A percentile compares a stretch with the other conserved stretches of the same genome.
phyloP scores from a whole-genome alignment of 805 yeast species.

The Ogataea pini region DNA sequence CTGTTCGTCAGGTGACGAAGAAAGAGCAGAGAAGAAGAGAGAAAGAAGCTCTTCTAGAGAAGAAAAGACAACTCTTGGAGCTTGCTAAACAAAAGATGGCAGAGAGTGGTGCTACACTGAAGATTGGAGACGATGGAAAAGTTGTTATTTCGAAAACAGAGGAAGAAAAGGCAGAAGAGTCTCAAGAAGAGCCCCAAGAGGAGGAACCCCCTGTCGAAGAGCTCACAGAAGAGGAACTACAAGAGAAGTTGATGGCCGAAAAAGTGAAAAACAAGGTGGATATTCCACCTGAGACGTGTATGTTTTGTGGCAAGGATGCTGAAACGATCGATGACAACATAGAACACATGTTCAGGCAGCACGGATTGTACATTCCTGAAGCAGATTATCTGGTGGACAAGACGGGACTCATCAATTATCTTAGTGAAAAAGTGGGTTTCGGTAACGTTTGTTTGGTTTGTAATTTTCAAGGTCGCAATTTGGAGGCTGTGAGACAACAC shows the following conservation, averaged over 20 bases:
- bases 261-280: conserved; percentile 48
- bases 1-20: conserved; percentile 40
- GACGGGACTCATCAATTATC: conserved; percentile 69
- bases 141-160: conserved; percentile 22
- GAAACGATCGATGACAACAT: conserved; percentile 45
- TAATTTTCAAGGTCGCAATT: conserved; percentile 74
- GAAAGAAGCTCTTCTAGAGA: conserved; percentile 49
- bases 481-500: conserved; percentile 89
- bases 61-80: conserved; percentile 49
- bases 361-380: conserved; percentile 91
- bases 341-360: conserved; percentile 74
- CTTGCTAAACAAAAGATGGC: conserved; percentile 45
- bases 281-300: conserved; percentile 50
- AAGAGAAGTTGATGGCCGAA: conserved; percentile 43
- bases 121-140: conserved; percentile 30
- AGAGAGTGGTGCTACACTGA: conserved; percentile 30
- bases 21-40: conserved; percentile 52
- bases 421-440: conserved; percentile 77
- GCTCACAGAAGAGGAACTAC: conserved; percentile 42
- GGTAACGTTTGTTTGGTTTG: conserved; percentile 87
- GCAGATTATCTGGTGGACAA: conserved; percentile 63
- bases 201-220: conserved; percentile 24
- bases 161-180: conserved; percentile 16
- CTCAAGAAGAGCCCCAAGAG: conserved; percentile 12
- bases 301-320: conserved; percentile 46